A percentile compares a stretch with the other conserved stretches of the same genome.
Conservation (phyloP, 2,329 filamentous ascomycete genomes). For the Botrytis paeoniae region DNA sequence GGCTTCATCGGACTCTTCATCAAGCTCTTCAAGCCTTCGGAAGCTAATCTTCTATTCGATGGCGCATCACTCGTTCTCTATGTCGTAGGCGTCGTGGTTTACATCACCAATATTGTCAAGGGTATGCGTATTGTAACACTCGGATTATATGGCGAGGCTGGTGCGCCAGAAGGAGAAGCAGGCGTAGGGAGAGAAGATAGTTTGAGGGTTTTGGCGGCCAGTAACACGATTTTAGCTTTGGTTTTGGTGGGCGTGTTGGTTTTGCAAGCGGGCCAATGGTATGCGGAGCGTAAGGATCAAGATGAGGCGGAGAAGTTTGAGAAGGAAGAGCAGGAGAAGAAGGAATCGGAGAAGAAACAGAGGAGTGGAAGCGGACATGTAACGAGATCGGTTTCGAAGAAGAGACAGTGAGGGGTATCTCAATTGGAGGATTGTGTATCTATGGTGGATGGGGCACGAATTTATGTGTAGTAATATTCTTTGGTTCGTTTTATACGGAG, state of each 20-base stretch:
- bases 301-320: slow-evolving; percentile 71
- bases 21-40: slow-evolving; percentile 91
- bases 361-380: slow-evolving; percentile 23
- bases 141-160: slow-evolving; percentile 51
- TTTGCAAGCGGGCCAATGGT: slow-evolving; percentile 96
- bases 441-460: not conserved
- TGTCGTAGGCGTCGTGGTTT: slow-evolving; percentile 85
- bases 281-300: slow-evolving; percentile 88
- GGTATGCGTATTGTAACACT: slow-evolving; percentile 79
- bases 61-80: slow-evolving; percentile 69
- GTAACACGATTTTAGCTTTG: slow-evolving; percentile 92
- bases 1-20: slow-evolving; percentile 85
- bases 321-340: slow-evolving; percentile 49
- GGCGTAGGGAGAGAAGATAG: slow-evolving; percentile 82
- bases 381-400: slow-evolving; percentile 37
- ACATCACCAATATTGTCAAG: slow-evolving; percentile 95
- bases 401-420: slow-evolving; percentile 36
- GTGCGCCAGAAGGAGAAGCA: slow-evolving; percentile 54
- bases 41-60: slow-evolving; percentile 94
- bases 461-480: slow-evolving; percentile 6
- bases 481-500: not conserved
- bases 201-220: slow-evolving; percentile 84
- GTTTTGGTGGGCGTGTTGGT: slow-evolving; percentile 89
- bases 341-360: slow-evolving; percentile 40
- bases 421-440: not conserved